phyloP scores from a whole-genome alignment of 768 basidiomycete species.

The Tulasnella sp. region DNA sequence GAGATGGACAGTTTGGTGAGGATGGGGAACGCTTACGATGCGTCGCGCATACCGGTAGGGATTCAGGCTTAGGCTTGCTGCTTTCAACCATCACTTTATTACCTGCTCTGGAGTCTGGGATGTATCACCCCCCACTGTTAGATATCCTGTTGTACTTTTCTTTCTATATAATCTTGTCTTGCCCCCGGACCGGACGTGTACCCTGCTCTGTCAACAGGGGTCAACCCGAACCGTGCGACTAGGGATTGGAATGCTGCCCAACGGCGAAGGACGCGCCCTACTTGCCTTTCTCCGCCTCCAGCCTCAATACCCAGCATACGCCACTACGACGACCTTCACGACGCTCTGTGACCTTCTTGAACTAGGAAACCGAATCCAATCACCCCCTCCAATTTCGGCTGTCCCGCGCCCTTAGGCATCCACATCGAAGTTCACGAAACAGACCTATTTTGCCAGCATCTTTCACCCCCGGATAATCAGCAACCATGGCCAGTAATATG shows the following conservation, averaged over 20 bases:
- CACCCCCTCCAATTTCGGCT: not conserved
- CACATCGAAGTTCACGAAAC: not conserved
- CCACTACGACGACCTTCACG: not conserved
- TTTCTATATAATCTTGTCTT: not conserved
- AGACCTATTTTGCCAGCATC: not conserved
- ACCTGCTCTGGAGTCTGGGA: not conserved
- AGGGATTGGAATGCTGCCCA: slow-evolving; percentile 4
- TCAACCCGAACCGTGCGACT: not conserved
- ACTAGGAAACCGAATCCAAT: not conserved
- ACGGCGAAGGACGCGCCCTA: not conserved
- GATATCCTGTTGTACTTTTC: not conserved
- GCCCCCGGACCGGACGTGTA: not conserved
- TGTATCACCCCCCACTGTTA: not conserved
- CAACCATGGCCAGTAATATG: slow-evolving; percentile 84
- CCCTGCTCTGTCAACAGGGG: not conserved
- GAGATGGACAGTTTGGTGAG: slow-evolving; percentile 80
- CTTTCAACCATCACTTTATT: not conserved
- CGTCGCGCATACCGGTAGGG: slow-evolving; percentile 11
- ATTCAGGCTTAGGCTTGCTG: not conserved
- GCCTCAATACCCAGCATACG: not conserved
- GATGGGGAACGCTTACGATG: slow-evolving; percentile 49
- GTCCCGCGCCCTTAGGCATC: not conserved
- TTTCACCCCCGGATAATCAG: not conserved
- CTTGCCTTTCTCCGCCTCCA: not conserved
- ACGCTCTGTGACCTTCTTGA: not conserved